Percentiles rank a stretch among this genome's conserved stretches.
Conservation (phyloP, 2,329 filamentous ascomycete species). For the Fonsecaea erecta region DNA sequence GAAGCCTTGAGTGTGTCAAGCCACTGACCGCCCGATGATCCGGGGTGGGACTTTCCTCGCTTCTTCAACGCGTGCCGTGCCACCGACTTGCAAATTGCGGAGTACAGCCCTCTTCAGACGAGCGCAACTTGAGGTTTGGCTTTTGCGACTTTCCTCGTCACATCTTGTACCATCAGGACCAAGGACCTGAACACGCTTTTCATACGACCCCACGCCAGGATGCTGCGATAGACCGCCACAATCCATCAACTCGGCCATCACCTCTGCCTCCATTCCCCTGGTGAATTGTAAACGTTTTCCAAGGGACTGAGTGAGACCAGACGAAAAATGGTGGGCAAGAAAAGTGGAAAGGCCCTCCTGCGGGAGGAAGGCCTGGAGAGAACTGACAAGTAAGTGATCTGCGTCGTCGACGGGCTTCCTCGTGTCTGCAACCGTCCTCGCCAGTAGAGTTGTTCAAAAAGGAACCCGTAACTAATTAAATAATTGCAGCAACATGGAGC, state of each 20-base stretch:
- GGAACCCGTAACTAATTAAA: not conserved
- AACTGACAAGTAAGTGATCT: constrained; percentile 72
- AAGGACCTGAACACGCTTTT: not conserved
- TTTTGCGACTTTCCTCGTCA: not conserved
- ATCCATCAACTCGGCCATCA: not conserved
- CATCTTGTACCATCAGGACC: not conserved
- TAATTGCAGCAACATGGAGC: constrained; percentile 73
- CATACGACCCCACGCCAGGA: not conserved
- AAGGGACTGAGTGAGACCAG: not conserved
- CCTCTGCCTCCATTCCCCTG: not conserved
- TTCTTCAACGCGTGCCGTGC: constrained; percentile 2
- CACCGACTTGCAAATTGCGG: constrained; percentile 1
- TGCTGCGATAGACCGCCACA: not conserved
- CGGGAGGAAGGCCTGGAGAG: constrained; percentile 69
- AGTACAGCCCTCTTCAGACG: not conserved
- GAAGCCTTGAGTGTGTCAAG: not conserved
- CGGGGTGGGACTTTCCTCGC: constrained; percentile 4
- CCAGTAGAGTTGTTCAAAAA: not conserved
- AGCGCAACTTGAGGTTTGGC: not conserved
- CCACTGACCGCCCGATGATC: constrained; percentile 5
- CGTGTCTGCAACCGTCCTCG: not conserved
- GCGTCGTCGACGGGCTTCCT: not conserved
- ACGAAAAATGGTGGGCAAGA: constrained; percentile 66
- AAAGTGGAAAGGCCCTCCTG: constrained; percentile 61
- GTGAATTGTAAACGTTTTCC: not conserved